phyloP scores from a whole-genome alignment of 1,139 yeast species.

The Zygosaccharomyces sapae region DNA sequence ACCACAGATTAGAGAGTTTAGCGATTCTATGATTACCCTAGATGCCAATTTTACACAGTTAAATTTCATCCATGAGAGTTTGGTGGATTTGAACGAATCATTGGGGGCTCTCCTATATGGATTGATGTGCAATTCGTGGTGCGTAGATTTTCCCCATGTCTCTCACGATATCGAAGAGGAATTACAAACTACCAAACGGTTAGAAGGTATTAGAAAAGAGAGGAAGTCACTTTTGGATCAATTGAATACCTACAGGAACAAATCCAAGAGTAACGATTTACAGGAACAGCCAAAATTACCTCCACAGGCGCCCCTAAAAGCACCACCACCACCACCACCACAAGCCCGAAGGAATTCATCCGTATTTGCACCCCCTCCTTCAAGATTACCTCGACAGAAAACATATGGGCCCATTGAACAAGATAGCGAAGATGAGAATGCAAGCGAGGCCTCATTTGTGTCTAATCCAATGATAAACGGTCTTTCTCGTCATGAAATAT shows the following conservation, averaged over 20 bases:
- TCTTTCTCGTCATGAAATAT: conserved; percentile 6
- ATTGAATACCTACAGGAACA: conserved; percentile 14
- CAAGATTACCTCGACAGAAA: not conserved
- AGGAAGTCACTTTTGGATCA: conserved; percentile 18
- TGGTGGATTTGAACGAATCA: conserved; percentile 57
- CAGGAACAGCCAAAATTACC: not conserved
- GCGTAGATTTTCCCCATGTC: conserved; percentile 48
- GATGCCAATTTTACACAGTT: conserved; percentile 47
- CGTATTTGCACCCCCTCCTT: conserved; percentile 2
- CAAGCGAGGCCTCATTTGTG: conserved; percentile 36
- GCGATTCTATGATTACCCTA: conserved; percentile 43
- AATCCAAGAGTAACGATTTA: conserved; percentile 5
- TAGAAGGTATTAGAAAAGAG: conserved; percentile 24
- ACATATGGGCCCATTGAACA: conserved; percentile 1
- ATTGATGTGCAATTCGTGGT: conserved; percentile 60
- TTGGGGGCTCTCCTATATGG: conserved; percentile 61
- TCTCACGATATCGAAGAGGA: conserved; percentile 30
- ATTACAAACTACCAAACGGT: conserved; percentile 18
- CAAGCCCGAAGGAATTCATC: not conserved
- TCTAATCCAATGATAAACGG: conserved; percentile 26
- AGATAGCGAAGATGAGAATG: conserved; percentile 31
- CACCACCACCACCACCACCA: conserved; percentile 3
- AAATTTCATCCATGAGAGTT: conserved; percentile 48
- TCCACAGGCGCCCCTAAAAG: conserved; percentile 6
- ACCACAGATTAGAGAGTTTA: conserved; percentile 32